Conservation (phyloP, 257 asterid genomes). For the Fraxinus excelsior region DNA sequence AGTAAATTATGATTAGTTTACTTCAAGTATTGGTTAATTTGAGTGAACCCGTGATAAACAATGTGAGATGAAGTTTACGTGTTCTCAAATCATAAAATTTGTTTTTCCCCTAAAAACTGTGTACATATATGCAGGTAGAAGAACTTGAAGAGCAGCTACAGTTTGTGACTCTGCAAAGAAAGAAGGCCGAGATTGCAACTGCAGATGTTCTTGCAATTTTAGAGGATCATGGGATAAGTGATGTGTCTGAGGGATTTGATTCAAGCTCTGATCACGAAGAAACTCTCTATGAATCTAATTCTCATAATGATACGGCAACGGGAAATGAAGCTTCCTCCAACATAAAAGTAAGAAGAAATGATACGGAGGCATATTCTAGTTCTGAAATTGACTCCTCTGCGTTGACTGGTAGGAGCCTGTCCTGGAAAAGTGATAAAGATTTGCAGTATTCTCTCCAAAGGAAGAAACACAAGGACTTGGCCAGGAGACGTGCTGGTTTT, state of each 20-base stretch:
- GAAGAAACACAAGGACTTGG: slow-evolving; percentile 55
- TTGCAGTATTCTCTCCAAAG: slow-evolving; percentile 53
- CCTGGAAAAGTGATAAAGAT: slow-evolving; percentile 78
- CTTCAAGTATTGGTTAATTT: not conserved
- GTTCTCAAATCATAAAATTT: slow-evolving; percentile 12
- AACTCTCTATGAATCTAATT: slow-evolving; percentile 37
- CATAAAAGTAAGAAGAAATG: slow-evolving; percentile 42
- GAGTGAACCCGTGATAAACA: not conserved
- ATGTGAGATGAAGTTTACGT: not conserved
- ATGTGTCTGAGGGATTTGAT: slow-evolving; percentile 63
- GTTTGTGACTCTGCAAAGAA: slow-evolving; percentile 69
- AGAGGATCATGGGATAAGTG: slow-evolving; percentile 66
- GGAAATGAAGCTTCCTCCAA: slow-evolving; percentile 41
- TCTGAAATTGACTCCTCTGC: slow-evolving; percentile 75
- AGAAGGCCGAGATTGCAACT: slow-evolving; percentile 94
- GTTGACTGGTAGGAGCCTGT: slow-evolving; percentile 73
- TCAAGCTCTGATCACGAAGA: slow-evolving; percentile 73
- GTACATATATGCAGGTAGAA: slow-evolving; percentile 46
- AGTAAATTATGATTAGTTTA: not conserved
- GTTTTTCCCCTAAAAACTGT: not conserved
- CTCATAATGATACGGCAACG: slow-evolving; percentile 34
- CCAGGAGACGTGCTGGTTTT: slow-evolving; percentile 65
- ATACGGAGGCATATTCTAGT: slow-evolving; percentile 59
- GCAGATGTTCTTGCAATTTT: slow-evolving; percentile 75
- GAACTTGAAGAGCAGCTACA: slow-evolving; percentile 88